A percentile compares a stretch with the other conserved stretches of the same genome.
These are phyloP conservation scores for Pythium myriotylum DNA, from an alignment of 352 stramenopile genomes.

Conservation along the genomic window DNA sequence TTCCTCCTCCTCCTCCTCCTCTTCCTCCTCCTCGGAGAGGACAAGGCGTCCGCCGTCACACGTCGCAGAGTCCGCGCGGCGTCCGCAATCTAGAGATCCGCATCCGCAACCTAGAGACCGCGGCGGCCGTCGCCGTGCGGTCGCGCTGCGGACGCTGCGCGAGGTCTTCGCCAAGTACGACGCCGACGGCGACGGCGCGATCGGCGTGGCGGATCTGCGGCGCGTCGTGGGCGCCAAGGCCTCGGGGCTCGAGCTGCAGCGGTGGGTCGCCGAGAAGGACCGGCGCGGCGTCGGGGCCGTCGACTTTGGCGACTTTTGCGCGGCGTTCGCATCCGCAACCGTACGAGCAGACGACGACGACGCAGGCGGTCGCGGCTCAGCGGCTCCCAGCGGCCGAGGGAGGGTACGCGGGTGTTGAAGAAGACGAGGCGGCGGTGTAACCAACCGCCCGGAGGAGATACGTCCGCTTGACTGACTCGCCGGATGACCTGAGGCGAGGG, in stretches of 20 bases:
- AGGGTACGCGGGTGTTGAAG: too few relatives aligned
- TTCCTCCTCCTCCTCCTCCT: background rate
- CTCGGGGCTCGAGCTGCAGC: conserved; percentile 49
- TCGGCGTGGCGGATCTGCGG: conserved; percentile 55
- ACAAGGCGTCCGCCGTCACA: conserved; percentile 4
- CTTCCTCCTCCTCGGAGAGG: too few relatives aligned
- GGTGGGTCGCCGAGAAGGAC: conserved; percentile 60
- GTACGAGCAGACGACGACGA: background rate
- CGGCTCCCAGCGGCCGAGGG: background rate
- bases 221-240: conserved; percentile 32
- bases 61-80: too few relatives aligned
- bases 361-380: too few relatives aligned
- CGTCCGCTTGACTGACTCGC: too few relatives aligned
- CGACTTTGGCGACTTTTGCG: conserved; percentile 44
- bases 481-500: too few relatives aligned
- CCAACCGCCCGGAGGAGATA: too few relatives aligned
- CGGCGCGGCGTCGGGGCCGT: conserved; percentile 42
- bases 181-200: conserved; percentile 46
- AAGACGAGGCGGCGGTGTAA: too few relatives aligned
- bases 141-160: too few relatives aligned
- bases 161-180: conserved; percentile 54
- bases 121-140: too few relatives aligned
- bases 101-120: too few relatives aligned
- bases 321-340: conserved; percentile 26
- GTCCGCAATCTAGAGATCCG: background rate